Percentiles rank a stretch among this genome's conserved stretches.
phyloP scores from a whole-genome alignment of 73 alveolate species.

The Uronychia binucleata region DNA sequence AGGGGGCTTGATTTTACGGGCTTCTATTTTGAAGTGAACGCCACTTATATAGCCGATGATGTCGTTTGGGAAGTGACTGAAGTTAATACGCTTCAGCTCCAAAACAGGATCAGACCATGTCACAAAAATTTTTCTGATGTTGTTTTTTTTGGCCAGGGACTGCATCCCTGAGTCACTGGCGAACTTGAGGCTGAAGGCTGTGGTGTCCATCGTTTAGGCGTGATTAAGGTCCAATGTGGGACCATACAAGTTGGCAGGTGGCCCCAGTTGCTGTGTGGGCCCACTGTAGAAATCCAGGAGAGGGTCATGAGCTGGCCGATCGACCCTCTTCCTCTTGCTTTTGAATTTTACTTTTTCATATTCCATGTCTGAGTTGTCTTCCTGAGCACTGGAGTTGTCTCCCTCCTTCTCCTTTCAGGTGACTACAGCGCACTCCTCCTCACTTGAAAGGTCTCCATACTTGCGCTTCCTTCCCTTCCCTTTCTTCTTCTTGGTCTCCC shows the following conservation, averaged over 20 bases:
- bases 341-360: neutral
- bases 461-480: neutral
- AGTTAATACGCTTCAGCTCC: neutral
- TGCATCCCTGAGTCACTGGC: neutral
- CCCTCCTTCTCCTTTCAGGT: neutral
- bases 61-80: neutral
- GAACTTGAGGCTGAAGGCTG: neutral
- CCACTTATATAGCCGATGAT: neutral
- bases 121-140: neutral
- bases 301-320: neutral
- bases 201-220: neutral
- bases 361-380: neutral
- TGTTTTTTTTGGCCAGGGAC: neutral
- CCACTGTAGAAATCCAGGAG: neutral
- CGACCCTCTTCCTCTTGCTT: neutral
- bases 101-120: neutral
- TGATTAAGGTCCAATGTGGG: neutral
- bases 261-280: neutral
- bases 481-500: neutral
- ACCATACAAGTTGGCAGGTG: neutral
- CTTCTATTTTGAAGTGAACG: neutral
- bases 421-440: neutral
- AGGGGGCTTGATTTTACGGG: neutral
- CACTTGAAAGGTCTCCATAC: no score
- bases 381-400: neutral